Evolutionary conservation across 75 land plant species (phyloP).

Genomic region (Pinus tabuliformis): DNA sequence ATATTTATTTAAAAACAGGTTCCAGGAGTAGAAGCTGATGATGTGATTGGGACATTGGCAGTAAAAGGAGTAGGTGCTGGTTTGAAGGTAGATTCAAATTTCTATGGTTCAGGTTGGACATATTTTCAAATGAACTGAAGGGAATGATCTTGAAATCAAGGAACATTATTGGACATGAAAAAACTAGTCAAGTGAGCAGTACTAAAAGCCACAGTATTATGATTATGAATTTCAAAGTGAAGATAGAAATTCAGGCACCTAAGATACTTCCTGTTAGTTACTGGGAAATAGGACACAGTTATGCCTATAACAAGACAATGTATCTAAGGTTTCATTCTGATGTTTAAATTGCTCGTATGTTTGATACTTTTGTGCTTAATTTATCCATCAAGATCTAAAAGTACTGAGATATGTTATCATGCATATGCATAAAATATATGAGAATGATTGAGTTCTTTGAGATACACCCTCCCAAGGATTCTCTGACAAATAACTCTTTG

Average conservation of each 20-base stretch:
- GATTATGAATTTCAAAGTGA: background rate
- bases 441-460: too few relatives aligned
- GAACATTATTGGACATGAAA: background rate
- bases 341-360: too few relatives aligned
- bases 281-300: too few relatives aligned
- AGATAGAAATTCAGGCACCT: background rate
- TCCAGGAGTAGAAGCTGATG: conserved; percentile 98
- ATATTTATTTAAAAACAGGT: conserved; percentile 41
- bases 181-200: background rate
- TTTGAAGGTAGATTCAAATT: conserved; percentile 48
- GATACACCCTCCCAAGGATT: too few relatives aligned
- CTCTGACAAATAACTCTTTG: too few relatives aligned
- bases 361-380: too few relatives aligned
- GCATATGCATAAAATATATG: too few relatives aligned
- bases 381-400: too few relatives aligned
- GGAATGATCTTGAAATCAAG: background rate
- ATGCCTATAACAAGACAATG: too few relatives aligned
- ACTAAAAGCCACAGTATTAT: background rate
- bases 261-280: too few relatives aligned
- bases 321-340: too few relatives aligned
- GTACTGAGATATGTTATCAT: too few relatives aligned
- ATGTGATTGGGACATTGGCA: conserved; percentile 93
- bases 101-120: background rate
- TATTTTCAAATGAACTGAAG: background rate
- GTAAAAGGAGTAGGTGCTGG: conserved; percentile 68